phyloP scores from a whole-genome alignment of 176 grass and related monocot genomes.

The Luzula sylvatica region DNA sequence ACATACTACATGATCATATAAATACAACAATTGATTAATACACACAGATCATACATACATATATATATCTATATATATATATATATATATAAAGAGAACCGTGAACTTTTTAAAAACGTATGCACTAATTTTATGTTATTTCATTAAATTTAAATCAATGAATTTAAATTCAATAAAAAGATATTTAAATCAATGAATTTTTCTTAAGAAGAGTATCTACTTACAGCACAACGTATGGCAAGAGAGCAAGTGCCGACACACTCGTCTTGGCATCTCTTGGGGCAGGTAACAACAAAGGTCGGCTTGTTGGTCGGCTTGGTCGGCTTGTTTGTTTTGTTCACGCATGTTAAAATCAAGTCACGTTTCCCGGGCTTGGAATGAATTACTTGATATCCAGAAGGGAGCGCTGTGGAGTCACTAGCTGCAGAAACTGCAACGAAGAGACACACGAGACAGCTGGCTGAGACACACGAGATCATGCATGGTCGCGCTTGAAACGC shows the following conservation, averaged over 20 bases:
- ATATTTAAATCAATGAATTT: not conserved
- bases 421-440: too few species aligned
- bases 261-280: slow-evolving; percentile 24
- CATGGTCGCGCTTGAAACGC: too few species aligned
- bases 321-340: not conserved
- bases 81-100: not conserved
- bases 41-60: not conserved
- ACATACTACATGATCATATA: slow-evolving; percentile 9
- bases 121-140: not conserved
- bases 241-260: slow-evolving; percentile 47
- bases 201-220: not conserved
- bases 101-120: not conserved
- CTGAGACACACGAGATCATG: too few species aligned
- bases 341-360: not conserved
- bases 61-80: too few species aligned
- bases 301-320: too few species aligned
- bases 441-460: too few species aligned
- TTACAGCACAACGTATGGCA: slow-evolving; percentile 45
- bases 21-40: slow-evolving; percentile 5
- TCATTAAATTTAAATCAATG: not conserved
- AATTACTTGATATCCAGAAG: too few species aligned
- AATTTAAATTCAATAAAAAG: not conserved
- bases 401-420: too few species aligned
- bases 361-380: not conserved
- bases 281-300: slow-evolving; percentile 9